Evolutionary conservation across 805 yeast genomes (phyloP), one percentile per base, ranked within the genome.

Genomic region (Saccharomycopsis babjevae): DNA sequence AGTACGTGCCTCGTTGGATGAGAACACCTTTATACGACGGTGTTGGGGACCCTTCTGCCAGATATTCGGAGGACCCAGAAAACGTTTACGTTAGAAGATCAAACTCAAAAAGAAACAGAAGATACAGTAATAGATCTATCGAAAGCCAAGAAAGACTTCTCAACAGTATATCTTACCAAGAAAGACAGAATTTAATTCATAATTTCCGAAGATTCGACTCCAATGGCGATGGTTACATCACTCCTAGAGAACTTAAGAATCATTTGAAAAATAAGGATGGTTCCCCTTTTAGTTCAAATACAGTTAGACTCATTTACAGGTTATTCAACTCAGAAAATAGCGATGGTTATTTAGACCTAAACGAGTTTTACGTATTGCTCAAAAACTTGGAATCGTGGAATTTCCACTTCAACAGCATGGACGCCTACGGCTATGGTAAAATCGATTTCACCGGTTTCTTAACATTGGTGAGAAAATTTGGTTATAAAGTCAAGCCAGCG

Each of bases 301-400:
- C 91, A 0, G 80, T 86, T 43, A 69, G 75, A 57, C 72, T 85
- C 40, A 84, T 86, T 86, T 80, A 85, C 63, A 78, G 80, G 67
- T 71, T 86, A 67, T 85, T 86, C 69, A 84, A 84, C 66, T 77
- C 79, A 56, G 77, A 78, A 63, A 72, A 73, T 18, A 75, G 75
- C 30, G 74, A 78, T 8, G 71, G 77, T 1, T 46, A 46, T 22
- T 72, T 80, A 15, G 76, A 78, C 55, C 83, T 82, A 64, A 82
- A 78, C 57, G 91, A 86, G 71, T 86, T 86, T 67, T 81, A 80
- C 58, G 83, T 83, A 62, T 73, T 86, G 60, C 84, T 89, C 89
- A 83, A 84, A 67, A 84, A 85, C 66, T 73, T 86, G 54, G 74
- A 82, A 22, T 86, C 86, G 56, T 86, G 89, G 82, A 79, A 84